These are phyloP conservation scores for Aspergillus sp. DNA, from an alignment of 2,329 filamentous ascomycete species.

Conservation along the genomic window DNA sequence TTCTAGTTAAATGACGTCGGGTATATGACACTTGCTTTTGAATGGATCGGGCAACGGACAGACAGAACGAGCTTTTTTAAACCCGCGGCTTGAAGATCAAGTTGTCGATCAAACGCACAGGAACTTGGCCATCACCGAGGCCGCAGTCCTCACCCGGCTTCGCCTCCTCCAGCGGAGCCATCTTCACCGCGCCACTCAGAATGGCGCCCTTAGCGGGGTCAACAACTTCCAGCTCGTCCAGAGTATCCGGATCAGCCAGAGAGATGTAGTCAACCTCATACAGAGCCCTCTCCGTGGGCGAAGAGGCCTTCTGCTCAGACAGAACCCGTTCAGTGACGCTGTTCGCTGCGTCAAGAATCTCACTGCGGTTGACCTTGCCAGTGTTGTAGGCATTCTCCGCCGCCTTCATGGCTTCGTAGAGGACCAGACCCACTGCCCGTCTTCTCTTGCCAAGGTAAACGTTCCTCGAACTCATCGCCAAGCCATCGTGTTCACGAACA, in stretches of 20 bases:
- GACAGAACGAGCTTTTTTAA: background rate
- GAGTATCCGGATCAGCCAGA: slow-evolving; percentile 78
- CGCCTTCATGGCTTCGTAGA: slow-evolving; percentile 68
- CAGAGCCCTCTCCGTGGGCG: slow-evolving; percentile 62
- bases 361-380: slow-evolving; percentile 58
- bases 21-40: slow-evolving; percentile 1
- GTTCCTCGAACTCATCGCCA: slow-evolving; percentile 91
- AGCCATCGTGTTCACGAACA: slow-evolving; percentile 73
- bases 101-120: slow-evolving; percentile 92
- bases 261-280: slow-evolving; percentile 94
- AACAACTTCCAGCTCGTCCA: slow-evolving; percentile 74
- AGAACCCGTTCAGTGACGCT: slow-evolving; percentile 59
- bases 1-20: background rate
- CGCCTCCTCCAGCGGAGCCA: slow-evolving; percentile 75
- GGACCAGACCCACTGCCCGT: slow-evolving; percentile 69
- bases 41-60: background rate
- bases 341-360: slow-evolving; percentile 72
- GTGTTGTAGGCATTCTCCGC: slow-evolving; percentile 68
- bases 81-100: slow-evolving; percentile 63
- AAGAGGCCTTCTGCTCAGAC: slow-evolving; percentile 63
- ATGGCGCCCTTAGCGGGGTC: slow-evolving; percentile 74
- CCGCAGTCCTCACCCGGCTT: slow-evolving; percentile 69
- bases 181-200: slow-evolving; percentile 86
- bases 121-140: slow-evolving; percentile 70
- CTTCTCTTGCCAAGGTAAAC: slow-evolving; percentile 82